A percentile compares a stretch with the other conserved stretches of the same genome.
Evolutionary conservation across 2,329 filamentous ascomycete species (phyloP).

Genomic region (Penicillium sp.): DNA sequence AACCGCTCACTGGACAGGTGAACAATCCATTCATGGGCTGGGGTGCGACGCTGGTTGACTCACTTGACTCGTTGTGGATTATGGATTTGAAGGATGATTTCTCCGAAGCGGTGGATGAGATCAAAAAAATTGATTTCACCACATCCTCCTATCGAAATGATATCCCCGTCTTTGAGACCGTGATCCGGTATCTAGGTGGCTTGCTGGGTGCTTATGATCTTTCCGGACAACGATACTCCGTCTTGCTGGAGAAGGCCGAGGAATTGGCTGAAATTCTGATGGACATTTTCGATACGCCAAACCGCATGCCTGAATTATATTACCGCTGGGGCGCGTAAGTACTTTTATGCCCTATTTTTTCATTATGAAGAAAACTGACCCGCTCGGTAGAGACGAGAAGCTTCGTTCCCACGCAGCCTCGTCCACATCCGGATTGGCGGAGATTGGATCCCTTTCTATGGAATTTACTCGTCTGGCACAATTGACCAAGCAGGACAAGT

Average conservation of each 20-base stretch:
- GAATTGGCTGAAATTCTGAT: slow-evolving; percentile 81
- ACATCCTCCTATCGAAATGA: slow-evolving; percentile 62
- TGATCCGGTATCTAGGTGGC: slow-evolving; percentile 88
- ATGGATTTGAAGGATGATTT: slow-evolving; percentile 81
- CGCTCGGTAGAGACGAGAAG: slow-evolving; percentile 50
- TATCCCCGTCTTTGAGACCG: slow-evolving; percentile 92
- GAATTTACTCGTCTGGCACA: slow-evolving; percentile 91
- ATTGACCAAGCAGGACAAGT: slow-evolving; percentile 77
- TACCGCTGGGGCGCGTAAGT: slow-evolving; percentile 74
- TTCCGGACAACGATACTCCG: slow-evolving; percentile 69
- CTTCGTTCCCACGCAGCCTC: slow-evolving; percentile 67
- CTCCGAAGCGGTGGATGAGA: slow-evolving; percentile 71
- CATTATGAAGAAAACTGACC: not conserved
- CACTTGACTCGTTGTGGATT: slow-evolving; percentile 83
- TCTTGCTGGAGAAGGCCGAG: slow-evolving; percentile 76
- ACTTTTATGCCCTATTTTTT: slow-evolving; percentile 1
- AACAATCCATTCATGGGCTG: slow-evolving; percentile 88
- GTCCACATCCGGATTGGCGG: slow-evolving; percentile 62
- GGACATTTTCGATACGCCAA: slow-evolving; percentile 86
- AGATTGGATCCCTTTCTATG: slow-evolving; percentile 78
- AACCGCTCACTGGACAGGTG: slow-evolving; percentile 68
- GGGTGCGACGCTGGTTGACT: slow-evolving; percentile 85
- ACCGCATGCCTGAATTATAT: slow-evolving; percentile 85
- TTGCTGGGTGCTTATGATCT: slow-evolving; percentile 86
- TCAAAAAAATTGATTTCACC: slow-evolving; percentile 81